Base-by-base conservation (phyloP, 2,329 filamentous ascomycete genomes). In the Torrubiella hemipterigena region DNA sequence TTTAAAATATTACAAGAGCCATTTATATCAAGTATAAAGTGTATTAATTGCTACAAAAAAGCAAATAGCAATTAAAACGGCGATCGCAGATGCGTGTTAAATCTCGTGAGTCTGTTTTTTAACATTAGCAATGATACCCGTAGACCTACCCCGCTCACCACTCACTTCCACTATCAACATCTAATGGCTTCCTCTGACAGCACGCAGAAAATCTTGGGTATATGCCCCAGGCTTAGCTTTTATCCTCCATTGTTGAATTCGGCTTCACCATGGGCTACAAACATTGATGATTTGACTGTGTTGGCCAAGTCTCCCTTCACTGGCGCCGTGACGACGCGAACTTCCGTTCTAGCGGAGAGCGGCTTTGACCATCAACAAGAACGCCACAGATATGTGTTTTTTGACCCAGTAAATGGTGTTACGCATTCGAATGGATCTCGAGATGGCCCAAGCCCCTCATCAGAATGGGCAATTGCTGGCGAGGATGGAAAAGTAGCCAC, bases 311-410 rank as follows among this genome's bases (percentile, higher is more conserved):
- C 63, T 30, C 59, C 68, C 0, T 58, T 69, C 32, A 85, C 77
- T 0, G 82, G 82, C 36, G 81, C 80, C 11, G 70, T 87, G 19
- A 87, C 82, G 2, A 82, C 75, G 3, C 67, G 82, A 10, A 89
- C 82, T 2, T 73, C 73, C 3, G 63, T 83, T 6, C 51, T 81
- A 12, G 10, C 11, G 12, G 17, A 30, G n/a, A 39, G 59, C 7
- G 77, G 77, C 24, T 87, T 85, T 48, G 47, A 59, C 2, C 77
- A 86, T 47, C 58, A 81, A 40, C 51, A 66, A 3, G 41, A 47
- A 0, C 50, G 66, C 2, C 78, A 87, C 47, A 76, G 78, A 46
- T 79, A 75, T 40, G 56, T 67, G 3, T 80, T 85, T 50, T 81
- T 81, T 51, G 58, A 73, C 29, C 52, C 66, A 0, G 38, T 46